Conservation (phyloP, 192 early-diverging fungal species). For the Entomortierella beljakovae region DNA sequence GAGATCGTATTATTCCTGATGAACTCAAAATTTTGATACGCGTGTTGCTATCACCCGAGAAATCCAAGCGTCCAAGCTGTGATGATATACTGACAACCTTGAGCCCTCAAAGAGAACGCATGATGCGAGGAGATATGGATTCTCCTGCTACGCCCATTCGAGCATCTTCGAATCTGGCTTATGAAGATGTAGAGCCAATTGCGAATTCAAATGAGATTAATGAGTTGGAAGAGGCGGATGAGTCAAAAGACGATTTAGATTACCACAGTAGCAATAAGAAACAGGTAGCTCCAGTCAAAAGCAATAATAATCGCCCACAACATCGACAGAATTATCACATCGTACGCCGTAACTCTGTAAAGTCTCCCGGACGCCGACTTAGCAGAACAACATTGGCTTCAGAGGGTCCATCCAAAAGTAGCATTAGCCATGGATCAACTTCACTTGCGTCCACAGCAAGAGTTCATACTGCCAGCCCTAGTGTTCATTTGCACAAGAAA, state of each 20-base stretch:
- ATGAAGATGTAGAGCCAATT: background rate
- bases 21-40: slow-evolving; percentile 71
- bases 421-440: background rate
- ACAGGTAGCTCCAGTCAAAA: background rate
- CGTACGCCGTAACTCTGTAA: background rate
- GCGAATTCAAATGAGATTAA: background rate
- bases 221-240: background rate
- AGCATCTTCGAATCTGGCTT: background rate
- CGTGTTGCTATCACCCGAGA: slow-evolving; percentile 62
- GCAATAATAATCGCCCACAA: background rate
- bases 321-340: slow-evolving; percentile 15
- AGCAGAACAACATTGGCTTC: slow-evolving; percentile 6
- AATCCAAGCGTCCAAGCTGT: slow-evolving; percentile 68
- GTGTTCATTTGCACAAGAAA: slow-evolving; percentile 25
- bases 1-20: slow-evolving; percentile 58
- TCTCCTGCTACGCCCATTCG: slow-evolving; percentile 14
- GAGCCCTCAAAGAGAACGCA: slow-evolving; percentile 40
- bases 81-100: slow-evolving; percentile 65
- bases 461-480: slow-evolving; percentile 10
- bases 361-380: slow-evolving; percentile 2
- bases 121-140: slow-evolving; percentile 55
- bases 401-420: background rate
- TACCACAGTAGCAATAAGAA: no score
- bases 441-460: background rate
- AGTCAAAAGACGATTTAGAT: background rate